Percentiles rank a stretch among this genome's conserved stretches.
These are phyloP conservation scores for Schizosaccharomyces osmophilus DNA, from an alignment of 805 yeast genomes.

Conservation along the genomic window DNA sequence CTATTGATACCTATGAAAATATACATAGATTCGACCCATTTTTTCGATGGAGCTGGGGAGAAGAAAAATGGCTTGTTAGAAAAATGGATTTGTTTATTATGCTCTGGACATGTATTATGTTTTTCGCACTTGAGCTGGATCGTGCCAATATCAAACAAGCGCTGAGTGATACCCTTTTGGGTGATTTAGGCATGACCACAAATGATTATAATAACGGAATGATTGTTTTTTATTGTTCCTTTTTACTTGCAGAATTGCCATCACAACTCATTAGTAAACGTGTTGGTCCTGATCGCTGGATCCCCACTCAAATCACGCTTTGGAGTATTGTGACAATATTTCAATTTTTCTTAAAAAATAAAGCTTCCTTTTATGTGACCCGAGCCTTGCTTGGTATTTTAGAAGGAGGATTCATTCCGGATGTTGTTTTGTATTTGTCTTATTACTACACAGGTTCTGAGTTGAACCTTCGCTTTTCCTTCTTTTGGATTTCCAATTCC, in stretches of 20 bases:
- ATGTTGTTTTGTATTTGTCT: constrained; percentile 32
- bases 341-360: neutral
- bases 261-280: constrained; percentile 41
- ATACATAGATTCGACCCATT: constrained; percentile 28
- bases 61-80: constrained; percentile 24
- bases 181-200: constrained; percentile 28
- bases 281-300: constrained; percentile 38
- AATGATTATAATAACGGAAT: constrained; percentile 31
- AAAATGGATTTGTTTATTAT: constrained; percentile 31
- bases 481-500: constrained; percentile 31
- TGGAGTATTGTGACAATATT: neutral
- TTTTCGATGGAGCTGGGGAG: constrained; percentile 28
- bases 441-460: constrained; percentile 37
- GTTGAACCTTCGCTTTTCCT: constrained; percentile 28
- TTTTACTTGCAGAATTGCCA: constrained; percentile 35
- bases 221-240: constrained; percentile 28
- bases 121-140: constrained; percentile 31
- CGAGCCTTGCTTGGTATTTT: constrained; percentile 24
- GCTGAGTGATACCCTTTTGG: constrained; percentile 27
- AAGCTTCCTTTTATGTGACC: neutral
- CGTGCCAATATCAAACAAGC: constrained; percentile 32
- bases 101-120: constrained; percentile 30
- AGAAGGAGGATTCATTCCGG: constrained; percentile 45
- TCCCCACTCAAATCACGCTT: constrained; percentile 23
- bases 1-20: constrained; percentile 7